Conservation (phyloP, 306 rosid species). For the Prunus persica region DNA sequence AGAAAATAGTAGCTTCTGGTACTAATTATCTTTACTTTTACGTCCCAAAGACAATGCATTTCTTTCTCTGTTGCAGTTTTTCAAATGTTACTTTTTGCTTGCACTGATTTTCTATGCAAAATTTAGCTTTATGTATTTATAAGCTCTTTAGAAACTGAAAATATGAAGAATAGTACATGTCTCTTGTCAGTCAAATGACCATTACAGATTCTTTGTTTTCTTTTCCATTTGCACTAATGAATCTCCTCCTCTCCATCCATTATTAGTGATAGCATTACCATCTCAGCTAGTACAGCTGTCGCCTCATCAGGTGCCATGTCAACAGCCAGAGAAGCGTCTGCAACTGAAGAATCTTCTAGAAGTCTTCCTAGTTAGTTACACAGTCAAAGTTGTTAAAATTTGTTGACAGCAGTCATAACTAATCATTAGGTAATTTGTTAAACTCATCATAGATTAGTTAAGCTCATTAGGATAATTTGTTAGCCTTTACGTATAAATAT, state of each 20-base stretch:
- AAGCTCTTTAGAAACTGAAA: neutral
- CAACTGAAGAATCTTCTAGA: no score
- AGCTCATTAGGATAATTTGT: no score
- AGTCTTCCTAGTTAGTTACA: no score
- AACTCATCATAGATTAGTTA: no score
- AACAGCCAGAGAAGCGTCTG: no score
- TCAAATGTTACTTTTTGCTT: neutral
- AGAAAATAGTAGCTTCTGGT: neutral
- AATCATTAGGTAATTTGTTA: no score
- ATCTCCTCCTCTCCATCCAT: neutral
- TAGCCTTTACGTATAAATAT: no score
- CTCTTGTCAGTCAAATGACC: neutral
- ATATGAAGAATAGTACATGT: neutral
- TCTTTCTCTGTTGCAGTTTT: neutral
- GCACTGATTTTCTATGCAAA: neutral
- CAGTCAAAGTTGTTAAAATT: no score
- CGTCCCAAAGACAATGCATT: neutral
- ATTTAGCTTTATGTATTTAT: neutral
- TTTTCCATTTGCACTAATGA: neutral
- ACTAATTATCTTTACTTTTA: neutral
- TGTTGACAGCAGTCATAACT: no score
- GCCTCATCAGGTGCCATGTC: no score
- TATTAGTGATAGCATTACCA: slow-evolving; percentile 7
- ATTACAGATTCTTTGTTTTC: neutral
- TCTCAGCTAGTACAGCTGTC: no score